phyloP scores from a whole-genome alignment of 805 yeast genomes.

The Yamadazyma endophytica region DNA sequence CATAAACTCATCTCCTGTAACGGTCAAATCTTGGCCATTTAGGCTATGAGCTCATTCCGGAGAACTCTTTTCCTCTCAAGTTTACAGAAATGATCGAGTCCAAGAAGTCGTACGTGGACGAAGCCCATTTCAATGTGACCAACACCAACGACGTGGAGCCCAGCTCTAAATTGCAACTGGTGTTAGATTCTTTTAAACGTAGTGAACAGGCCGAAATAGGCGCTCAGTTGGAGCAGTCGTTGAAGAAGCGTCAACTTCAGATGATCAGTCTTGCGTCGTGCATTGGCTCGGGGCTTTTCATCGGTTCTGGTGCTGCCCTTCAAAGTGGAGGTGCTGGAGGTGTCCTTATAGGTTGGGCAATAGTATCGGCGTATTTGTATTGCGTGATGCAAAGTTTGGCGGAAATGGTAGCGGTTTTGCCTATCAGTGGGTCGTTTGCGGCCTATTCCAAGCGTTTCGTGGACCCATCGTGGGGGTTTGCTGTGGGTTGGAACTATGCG shows the following conservation, averaged over 20 bases:
- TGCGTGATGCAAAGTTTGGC: constrained; percentile 42
- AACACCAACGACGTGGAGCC: no score
- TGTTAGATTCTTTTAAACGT: constrained; percentile 18
- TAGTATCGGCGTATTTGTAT: constrained; percentile 36
- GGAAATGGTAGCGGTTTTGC: constrained; percentile 34
- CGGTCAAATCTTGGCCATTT: no score
- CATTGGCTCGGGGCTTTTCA: constrained; percentile 39
- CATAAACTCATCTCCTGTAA: no score
- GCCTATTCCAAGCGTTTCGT: constrained; percentile 37
- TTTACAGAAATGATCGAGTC: no score
- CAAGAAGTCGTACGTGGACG: no score
- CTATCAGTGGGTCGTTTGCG: constrained; percentile 39
- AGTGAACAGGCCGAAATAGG: constrained; percentile 10
- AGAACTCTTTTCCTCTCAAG: no score
- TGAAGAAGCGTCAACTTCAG: constrained; percentile 28
- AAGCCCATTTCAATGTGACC: background rate
- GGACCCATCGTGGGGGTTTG: constrained; percentile 43
- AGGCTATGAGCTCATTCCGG: no score
- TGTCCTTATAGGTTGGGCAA: constrained; percentile 35
- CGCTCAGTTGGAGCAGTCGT: constrained; percentile 15
- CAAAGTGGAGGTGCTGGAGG: constrained; percentile 31
- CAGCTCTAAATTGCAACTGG: constrained; percentile 12
- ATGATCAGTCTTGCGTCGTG: constrained; percentile 42
- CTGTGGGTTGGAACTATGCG: constrained; percentile 44
- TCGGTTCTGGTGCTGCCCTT: constrained; percentile 36